Percentiles rank a stretch among this genome's conserved stretches.
phyloP scores from a whole-genome alignment of 768 basidiomycete species.

The Obba rivulosa region DNA sequence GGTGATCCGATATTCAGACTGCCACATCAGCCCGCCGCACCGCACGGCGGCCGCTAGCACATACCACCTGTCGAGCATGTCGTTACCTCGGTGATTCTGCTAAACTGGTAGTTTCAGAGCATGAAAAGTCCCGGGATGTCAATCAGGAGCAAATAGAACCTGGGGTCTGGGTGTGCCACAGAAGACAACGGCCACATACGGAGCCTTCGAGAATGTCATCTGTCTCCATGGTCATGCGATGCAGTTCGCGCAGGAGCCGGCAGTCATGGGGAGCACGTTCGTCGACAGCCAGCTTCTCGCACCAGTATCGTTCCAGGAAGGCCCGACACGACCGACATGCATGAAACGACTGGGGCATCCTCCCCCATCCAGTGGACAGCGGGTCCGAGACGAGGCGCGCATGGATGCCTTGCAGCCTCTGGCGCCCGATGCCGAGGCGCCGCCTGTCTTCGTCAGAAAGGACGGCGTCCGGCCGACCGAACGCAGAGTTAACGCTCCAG shows the following conservation, averaged over 20 bases:
- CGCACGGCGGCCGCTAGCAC: no score
- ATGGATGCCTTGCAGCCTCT: conserved; percentile 23
- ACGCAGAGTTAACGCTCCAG: conserved; percentile 22
- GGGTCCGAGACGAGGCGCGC: conserved; percentile 12
- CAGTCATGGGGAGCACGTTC: conserved; percentile 9
- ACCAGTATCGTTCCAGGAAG: conserved; percentile 7
- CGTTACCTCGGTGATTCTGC: no score
- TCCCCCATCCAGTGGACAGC: neutral
- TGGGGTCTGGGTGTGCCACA: neutral
- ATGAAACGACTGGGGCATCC: neutral
- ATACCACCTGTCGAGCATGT: no score
- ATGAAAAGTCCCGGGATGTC: neutral
- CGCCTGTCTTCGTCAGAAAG: conserved; percentile 25
- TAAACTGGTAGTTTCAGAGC: neutral
- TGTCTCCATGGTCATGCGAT: neutral
- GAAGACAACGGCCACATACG: neutral
- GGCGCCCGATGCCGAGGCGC: conserved; percentile 27
- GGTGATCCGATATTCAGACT: no score
- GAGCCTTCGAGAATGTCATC: neutral
- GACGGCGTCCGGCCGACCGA: conserved; percentile 24
- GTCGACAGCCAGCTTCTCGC: conserved; percentile 5
- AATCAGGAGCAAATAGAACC: neutral
- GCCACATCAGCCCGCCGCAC: no score
- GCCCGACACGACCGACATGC: conserved; percentile 8
- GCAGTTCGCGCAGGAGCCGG: conserved; percentile 22